Evolutionary conservation across 148 eudicot species (phyloP), one percentile per base, ranked within the genome.

Genomic region (Cornus florida): DNA sequence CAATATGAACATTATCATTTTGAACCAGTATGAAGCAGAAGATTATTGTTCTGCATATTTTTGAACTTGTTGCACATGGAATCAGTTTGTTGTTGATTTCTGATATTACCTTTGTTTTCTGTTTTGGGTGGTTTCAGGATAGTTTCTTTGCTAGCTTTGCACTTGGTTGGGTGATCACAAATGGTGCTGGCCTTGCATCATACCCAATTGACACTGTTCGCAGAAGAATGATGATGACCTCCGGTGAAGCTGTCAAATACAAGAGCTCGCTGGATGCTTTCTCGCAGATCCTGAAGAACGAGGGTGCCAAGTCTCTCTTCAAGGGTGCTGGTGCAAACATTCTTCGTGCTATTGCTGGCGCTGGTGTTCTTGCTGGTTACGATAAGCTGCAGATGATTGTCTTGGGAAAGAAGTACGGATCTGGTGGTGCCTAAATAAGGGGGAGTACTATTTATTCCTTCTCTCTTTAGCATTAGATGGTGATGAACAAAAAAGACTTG

Each of bases 241-340:
- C 84, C 31, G 84, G 84, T 67, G 84, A 82, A 60, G 84, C 84
- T 6, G 84, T 82, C 10, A 82, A 82, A 20, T 82, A 82, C 84
- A 82, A 78, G 43, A 82, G 84, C 71, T 82, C 84, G 24, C 3
- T 82, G 69, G 84, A 82, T 41, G 84, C 81, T 5, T 78, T 82
- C 57, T 24, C 77, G 20, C 81, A 77, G 81, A 82, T 82, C 60
- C 24, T 82, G 77, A 82, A 82, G 78, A 82, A 82, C 22, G 84
- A 82, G 71, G 84, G 84, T 24, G 56, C 81, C 67, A 82, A 74
- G 73, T 77, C 84, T 41, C 84, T 82, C 57, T 78, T 82, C 76
- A 79, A 79, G 65, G 81, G 81, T 71, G 81, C 81, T 31, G 81
- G 81, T 65, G 75, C 75, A 56, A 82, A 82, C 66, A 82, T 82